Percentiles rank a stretch among this genome's conserved stretches.
Conservation (phyloP, 2,329 filamentous ascomycete genomes). For the Purpureocillium takamizusanense region DNA sequence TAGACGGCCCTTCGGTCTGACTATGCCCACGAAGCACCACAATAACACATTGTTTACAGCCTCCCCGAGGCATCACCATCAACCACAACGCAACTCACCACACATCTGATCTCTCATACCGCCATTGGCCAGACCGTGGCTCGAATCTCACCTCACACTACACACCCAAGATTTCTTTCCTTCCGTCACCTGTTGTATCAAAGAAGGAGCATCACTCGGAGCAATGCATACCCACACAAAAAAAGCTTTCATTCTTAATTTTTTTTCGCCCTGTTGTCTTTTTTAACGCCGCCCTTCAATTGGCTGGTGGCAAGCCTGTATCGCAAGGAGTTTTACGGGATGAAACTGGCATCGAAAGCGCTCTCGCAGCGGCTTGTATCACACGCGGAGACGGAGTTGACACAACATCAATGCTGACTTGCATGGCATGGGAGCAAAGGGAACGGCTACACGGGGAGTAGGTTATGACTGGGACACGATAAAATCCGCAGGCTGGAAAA, state of each 20-base stretch:
- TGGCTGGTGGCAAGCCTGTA: slow-evolving; percentile 5
- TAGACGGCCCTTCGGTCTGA: too few species aligned
- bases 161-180: slow-evolving; percentile 7
- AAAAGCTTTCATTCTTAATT: slow-evolving; percentile 13
- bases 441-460: slow-evolving; percentile 15
- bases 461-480: slow-evolving; percentile 22
- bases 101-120: too few species aligned
- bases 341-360: slow-evolving; percentile 14
- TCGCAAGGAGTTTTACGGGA: slow-evolving; percentile 9
- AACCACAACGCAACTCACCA: too few species aligned
- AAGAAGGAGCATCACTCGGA: slow-evolving; percentile 36
- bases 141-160: slow-evolving; percentile 11
- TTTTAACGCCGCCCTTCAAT: slow-evolving; percentile 4
- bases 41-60: too few species aligned
- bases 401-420: slow-evolving; percentile 18
- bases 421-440: slow-evolving; percentile 24
- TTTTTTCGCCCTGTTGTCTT: slow-evolving; percentile 12
- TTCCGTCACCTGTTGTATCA: slow-evolving; percentile 28
- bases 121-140: not conserved
- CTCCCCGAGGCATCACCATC: too few species aligned
- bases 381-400: slow-evolving; percentile 20
- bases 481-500: slow-evolving; percentile 5
- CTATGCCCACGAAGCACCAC: not conserved
- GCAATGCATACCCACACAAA: slow-evolving; percentile 40
- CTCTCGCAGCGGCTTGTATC: slow-evolving; percentile 16